phyloP scores from a whole-genome alignment of 1,139 yeast genomes.

The Candida sp. region DNA sequence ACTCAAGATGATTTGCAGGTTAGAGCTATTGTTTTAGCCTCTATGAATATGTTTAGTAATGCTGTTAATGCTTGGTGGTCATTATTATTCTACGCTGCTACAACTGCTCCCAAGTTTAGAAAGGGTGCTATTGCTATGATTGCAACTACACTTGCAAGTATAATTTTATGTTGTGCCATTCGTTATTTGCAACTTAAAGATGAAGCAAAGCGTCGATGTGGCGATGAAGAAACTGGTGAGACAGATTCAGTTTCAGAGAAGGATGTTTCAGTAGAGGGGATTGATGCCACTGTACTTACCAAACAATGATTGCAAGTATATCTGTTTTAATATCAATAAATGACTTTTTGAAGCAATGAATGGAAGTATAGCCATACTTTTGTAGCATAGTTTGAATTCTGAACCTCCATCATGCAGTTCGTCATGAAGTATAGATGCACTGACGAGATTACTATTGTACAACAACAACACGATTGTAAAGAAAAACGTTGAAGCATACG shows the following conservation, averaged over 20 bases:
- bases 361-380: too few species aligned
- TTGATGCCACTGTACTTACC: not conserved
- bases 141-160: constrained; percentile 39
- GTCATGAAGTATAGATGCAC: too few species aligned
- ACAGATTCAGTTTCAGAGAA: not conserved
- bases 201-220: constrained; percentile 11
- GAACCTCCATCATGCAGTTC: too few species aligned
- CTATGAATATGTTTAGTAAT: constrained; percentile 63
- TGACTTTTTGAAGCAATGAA: too few species aligned
- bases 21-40: constrained; percentile 55
- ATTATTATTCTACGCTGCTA: constrained; percentile 46
- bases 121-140: constrained; percentile 57
- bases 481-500: too few species aligned
- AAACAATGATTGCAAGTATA: not conserved
- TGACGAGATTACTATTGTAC: too few species aligned
- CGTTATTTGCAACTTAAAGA: constrained; percentile 35
- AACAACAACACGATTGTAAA: too few species aligned
- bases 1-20: constrained; percentile 53
- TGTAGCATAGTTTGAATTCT: too few species aligned
- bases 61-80: constrained; percentile 68
- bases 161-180: constrained; percentile 16
- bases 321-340: too few species aligned
- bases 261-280: not conserved
- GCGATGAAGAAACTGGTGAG: not conserved
- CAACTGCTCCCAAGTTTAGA: constrained; percentile 46